Percentiles rank a stretch among this genome's conserved stretches.
Evolutionary conservation across 768 basidiomycete genomes (phyloP).

Genomic region (Russula foetens): DNA sequence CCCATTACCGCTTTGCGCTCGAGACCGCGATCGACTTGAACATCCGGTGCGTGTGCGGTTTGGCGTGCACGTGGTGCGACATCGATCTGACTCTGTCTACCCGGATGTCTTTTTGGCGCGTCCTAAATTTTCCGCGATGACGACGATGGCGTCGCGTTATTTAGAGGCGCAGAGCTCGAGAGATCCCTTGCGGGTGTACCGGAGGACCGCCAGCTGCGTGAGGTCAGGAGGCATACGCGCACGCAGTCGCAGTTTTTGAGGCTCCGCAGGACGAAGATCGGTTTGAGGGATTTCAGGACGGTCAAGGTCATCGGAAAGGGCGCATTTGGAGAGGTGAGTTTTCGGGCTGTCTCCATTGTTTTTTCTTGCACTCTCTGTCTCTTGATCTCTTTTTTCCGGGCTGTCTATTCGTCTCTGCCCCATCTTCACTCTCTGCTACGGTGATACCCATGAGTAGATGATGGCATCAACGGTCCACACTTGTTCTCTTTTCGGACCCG

Average conservation of each 20-base stretch:
- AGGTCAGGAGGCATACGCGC: constrained; percentile 51
- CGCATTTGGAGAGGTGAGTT: constrained; percentile 88
- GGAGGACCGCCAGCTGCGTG: constrained; percentile 76
- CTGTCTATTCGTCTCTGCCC: neutral
- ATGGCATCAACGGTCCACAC: neutral
- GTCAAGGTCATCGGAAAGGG: constrained; percentile 99
- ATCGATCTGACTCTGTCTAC: neutral
- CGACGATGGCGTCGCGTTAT: neutral
- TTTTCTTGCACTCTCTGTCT: neutral
- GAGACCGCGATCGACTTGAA: constrained; percentile 96
- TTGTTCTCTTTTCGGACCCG: neutral
- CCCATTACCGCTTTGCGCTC: constrained; percentile 94
- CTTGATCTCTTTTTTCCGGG: neutral
- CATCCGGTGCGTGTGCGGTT: constrained; percentile 53
- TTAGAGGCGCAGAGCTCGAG: constrained; percentile 85
- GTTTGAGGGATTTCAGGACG: constrained; percentile 87
- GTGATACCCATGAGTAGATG: neutral
- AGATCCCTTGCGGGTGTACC: constrained; percentile 63
- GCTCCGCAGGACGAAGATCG: constrained; percentile 80
- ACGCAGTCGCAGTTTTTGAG: constrained; percentile 87
- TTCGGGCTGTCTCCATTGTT: neutral
- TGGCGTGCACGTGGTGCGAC: neutral
- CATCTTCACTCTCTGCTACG: too few relatives aligned
- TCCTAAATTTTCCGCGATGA: neutral
- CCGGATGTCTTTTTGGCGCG: too few relatives aligned